Conservation (phyloP, 2,329 filamentous ascomycete genomes). For the Cytospora mali region DNA sequence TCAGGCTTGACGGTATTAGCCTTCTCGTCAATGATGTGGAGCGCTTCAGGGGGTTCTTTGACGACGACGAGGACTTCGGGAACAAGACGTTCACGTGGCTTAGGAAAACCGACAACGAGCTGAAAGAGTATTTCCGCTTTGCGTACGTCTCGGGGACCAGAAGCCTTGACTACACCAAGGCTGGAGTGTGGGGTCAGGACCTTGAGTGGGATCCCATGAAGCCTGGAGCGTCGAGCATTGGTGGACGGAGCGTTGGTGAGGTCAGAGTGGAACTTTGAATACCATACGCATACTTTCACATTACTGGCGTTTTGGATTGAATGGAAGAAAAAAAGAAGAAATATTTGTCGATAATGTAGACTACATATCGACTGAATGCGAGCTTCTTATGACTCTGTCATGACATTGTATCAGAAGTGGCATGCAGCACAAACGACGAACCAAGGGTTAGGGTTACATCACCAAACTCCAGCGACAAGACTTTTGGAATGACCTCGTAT, state of each 20-base stretch:
- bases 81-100: conserved; percentile 60
- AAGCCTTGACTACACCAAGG: conserved; percentile 73
- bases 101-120: conserved; percentile 46
- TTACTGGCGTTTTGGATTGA: neutral
- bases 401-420: too few relatives aligned
- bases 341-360: neutral
- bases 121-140: conserved; percentile 78
- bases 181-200: conserved; percentile 67
- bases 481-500: too few relatives aligned
- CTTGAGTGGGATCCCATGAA: conserved; percentile 69
- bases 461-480: too few relatives aligned
- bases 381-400: too few relatives aligned
- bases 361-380: too few relatives aligned
- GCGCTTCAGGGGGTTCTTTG: conserved; percentile 72
- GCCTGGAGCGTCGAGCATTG: conserved; percentile 58
- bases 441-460: neutral
- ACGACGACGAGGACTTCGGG: conserved; percentile 49
- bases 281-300: neutral
- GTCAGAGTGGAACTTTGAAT: conserved; percentile 22
- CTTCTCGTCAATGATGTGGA: conserved; percentile 87
- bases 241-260: conserved; percentile 32
- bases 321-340: too few relatives aligned
- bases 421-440: too few relatives aligned
- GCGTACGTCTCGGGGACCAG: conserved; percentile 68
- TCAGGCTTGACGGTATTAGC: conserved; percentile 68